Conservation (phyloP, 805 yeast species). For the Brettanomyces sp. region DNA sequence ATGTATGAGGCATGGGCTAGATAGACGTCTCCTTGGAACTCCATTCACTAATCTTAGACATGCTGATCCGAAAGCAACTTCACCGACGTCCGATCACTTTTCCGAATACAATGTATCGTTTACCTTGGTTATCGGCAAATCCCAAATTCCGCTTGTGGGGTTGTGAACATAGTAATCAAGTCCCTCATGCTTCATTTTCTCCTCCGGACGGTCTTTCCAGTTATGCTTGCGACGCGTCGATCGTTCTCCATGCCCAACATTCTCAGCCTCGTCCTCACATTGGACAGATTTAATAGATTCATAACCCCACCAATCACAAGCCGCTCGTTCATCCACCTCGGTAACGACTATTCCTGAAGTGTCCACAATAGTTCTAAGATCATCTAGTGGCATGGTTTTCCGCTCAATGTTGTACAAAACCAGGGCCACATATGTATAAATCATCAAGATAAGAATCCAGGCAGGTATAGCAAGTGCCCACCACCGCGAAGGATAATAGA, state of each 20-base stretch:
- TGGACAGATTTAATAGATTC: neutral
- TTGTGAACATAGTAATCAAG: slow-evolving; percentile 34
- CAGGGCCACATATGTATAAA: slow-evolving; percentile 62
- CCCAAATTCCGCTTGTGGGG: slow-evolving; percentile 81
- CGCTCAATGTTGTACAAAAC: slow-evolving; percentile 71
- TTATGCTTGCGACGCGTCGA: no score
- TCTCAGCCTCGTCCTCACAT: neutral
- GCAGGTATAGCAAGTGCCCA: slow-evolving; percentile 84
- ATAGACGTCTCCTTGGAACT: no score
- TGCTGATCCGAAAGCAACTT: neutral
- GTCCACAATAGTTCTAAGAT: slow-evolving; percentile 60
- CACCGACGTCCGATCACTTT: neutral
- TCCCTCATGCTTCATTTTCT: neutral
- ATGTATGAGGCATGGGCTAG: no score
- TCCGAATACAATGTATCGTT: slow-evolving; percentile 49
- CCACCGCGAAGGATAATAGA: slow-evolving; percentile 80
- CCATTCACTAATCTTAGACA: neutral
- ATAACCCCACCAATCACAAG: slow-evolving; percentile 1
- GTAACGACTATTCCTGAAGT: slow-evolving; percentile 34
- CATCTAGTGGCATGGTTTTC: slow-evolving; percentile 50
- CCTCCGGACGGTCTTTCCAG: neutral
- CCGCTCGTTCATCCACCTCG: slow-evolving; percentile 8
- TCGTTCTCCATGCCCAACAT: neutral
- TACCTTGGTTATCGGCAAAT: slow-evolving; percentile 64
- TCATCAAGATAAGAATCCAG: slow-evolving; percentile 58